Percentiles rank a stretch among this genome's conserved stretches.
These are phyloP conservation scores for Coprinellus micaceus DNA, from an alignment of 768 basidiomycete species.

Conservation along the genomic window DNA sequence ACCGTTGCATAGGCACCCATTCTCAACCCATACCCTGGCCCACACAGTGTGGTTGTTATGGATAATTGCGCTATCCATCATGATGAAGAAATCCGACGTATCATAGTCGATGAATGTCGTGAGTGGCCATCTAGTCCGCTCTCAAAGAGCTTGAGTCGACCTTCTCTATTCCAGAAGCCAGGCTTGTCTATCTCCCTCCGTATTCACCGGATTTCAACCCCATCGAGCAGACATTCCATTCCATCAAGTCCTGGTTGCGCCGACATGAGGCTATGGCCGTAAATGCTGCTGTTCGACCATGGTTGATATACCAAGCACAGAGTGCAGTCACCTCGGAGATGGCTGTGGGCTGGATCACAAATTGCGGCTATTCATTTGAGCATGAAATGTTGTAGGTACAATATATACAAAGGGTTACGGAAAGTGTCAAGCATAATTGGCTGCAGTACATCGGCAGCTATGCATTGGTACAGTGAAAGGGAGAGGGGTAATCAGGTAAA, in stretches of 20 bases:
- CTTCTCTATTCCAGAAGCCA: constrained; percentile 2
- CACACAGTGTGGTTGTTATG: constrained; percentile 33
- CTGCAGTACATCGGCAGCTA: too few relatives aligned
- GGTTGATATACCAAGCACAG: constrained; percentile 13
- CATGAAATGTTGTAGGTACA: neutral
- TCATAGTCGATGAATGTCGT: constrained; percentile 28
- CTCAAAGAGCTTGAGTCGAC: neutral
- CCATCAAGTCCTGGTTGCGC: constrained; percentile 23
- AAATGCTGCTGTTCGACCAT: constrained; percentile 4
- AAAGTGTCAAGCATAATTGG: neutral
- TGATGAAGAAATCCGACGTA: constrained; percentile 28
- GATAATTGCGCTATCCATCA: constrained; percentile 42
- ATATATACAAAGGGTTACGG: neutral
- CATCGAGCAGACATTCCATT: constrained; percentile 32
- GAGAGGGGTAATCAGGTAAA: neutral
- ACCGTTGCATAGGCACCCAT: constrained; percentile 20
- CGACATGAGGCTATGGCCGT: constrained; percentile 1
- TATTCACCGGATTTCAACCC: constrained; percentile 3
- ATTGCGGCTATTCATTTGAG: constrained; percentile 14
- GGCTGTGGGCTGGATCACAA: constrained; percentile 13
- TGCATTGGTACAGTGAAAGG: neutral
- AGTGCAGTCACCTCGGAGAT: constrained; percentile 7
- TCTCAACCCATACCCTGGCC: constrained; percentile 31
- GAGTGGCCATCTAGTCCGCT: constrained; percentile 12
- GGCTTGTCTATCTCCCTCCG: constrained; percentile 12